A percentile compares a stretch with the other conserved stretches of the same genome.
These are phyloP conservation scores for Silybum marianum DNA, from an alignment of 129 eudicot genomes.

Conservation along the genomic window DNA sequence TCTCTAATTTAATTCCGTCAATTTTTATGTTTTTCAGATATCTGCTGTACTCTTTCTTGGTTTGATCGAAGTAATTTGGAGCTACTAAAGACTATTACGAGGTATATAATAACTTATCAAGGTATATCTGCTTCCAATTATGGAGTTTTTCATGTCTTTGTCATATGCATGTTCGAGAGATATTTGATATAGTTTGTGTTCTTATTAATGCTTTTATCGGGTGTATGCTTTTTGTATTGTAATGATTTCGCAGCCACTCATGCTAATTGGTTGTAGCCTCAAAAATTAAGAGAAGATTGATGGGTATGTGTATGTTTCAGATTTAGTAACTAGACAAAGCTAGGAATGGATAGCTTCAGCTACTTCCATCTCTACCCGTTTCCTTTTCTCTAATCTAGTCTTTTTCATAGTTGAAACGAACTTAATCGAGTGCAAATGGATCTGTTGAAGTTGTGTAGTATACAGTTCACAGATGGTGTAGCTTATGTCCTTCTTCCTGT, in stretches of 20 bases:
- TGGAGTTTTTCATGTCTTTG: background rate
- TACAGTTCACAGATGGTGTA: background rate
- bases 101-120: slow-evolving; percentile 10
- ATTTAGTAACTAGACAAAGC: background rate
- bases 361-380: background rate
- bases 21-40: slow-evolving; percentile 16
- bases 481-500: background rate
- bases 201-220: background rate
- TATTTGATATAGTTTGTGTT: background rate
- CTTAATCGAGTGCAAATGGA: background rate
- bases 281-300: background rate
- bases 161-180: slow-evolving; percentile 9
- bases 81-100: background rate
- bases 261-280: background rate
- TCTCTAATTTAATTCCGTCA: background rate
- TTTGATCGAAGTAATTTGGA: slow-evolving; percentile 20
- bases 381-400: background rate
- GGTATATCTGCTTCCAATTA: background rate
- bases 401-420: background rate
- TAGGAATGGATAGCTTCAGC: background rate
- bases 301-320: background rate
- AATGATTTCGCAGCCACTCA: background rate
- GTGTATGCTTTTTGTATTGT: background rate
- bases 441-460: background rate
- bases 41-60: background rate